Percentiles rank a stretch among this genome's conserved stretches.
phyloP scores from a whole-genome alignment of 306 rosid species.

The Cicer cuneatum region DNA sequence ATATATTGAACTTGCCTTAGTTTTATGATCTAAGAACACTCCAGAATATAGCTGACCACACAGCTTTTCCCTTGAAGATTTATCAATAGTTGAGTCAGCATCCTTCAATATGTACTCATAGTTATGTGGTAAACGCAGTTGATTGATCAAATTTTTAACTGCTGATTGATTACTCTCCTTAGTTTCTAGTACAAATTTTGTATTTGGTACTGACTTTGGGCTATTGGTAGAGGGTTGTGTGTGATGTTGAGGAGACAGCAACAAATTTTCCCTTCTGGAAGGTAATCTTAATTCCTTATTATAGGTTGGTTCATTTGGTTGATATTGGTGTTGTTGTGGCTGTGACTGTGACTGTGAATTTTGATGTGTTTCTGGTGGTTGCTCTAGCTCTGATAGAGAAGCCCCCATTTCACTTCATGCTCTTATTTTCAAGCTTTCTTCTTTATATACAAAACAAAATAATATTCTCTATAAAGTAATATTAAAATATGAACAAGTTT shows the following conservation, averaged over 20 bases:
- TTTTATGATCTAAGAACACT: conserved; percentile 43
- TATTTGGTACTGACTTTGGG: neutral
- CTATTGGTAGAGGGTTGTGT: conserved; percentile 11
- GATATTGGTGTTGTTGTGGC: neutral
- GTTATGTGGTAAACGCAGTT: conserved; percentile 24
- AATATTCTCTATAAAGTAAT: neutral
- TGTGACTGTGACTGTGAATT: neutral
- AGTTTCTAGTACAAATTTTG: conserved; percentile 20
- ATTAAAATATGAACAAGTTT: no score
- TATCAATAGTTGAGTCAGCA: conserved; percentile 45
- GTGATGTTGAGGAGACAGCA: conserved; percentile 11
- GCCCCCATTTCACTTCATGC: conserved; percentile 46
- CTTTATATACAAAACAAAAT: neutral
- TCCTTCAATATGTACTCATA: conserved; percentile 43
- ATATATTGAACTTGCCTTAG: conserved; percentile 44
- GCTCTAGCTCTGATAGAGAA: conserved; percentile 27
- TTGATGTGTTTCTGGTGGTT: neutral
- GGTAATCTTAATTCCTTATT: neutral
- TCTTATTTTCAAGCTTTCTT: neutral
- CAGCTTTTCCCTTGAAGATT: conserved; percentile 41
- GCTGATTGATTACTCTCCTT: conserved; percentile 14
- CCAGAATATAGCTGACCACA: conserved; percentile 46
- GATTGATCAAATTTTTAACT: conserved; percentile 28
- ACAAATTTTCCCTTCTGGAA: conserved; percentile 25
- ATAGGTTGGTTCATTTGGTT: conserved; percentile 15